Evolutionary conservation across 2,329 filamentous ascomycete species (phyloP).

Genomic region (Tolypocladium inflatum): DNA sequence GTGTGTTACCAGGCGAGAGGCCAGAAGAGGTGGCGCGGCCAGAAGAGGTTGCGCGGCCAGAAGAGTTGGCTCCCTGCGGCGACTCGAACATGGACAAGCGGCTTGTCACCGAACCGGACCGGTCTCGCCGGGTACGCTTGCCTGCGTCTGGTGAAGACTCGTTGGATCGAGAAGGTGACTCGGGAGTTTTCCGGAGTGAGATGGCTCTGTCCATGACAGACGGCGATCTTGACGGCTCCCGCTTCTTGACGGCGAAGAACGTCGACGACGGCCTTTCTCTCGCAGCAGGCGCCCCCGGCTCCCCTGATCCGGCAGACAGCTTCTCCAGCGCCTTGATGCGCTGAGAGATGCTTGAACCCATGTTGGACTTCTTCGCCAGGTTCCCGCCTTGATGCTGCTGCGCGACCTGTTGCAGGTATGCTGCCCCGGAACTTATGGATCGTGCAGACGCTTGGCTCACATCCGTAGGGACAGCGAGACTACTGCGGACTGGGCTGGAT

Average conservation of each 20-base stretch:
- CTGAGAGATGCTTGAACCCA: slow-evolving; percentile 86
- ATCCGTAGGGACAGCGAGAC: slow-evolving; percentile 35
- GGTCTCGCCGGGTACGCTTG: slow-evolving; percentile 26
- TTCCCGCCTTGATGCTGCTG: slow-evolving; percentile 40
- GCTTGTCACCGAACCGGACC: slow-evolving; percentile 46
- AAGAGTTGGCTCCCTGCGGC: slow-evolving; percentile 10
- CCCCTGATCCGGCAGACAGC: slow-evolving; percentile 39
- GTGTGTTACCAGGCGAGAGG: slow-evolving; percentile 17
- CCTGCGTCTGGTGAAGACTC: slow-evolving; percentile 37
- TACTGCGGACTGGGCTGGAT: slow-evolving; percentile 35
- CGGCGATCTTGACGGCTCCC: slow-evolving; percentile 34
- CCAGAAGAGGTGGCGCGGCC: slow-evolving; percentile 11
- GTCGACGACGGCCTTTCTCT: slow-evolving; percentile 39
- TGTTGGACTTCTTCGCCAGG: slow-evolving; percentile 57
- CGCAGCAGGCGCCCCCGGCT: slow-evolving; percentile 10
- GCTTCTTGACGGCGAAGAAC: slow-evolving; percentile 50
- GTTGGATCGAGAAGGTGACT: slow-evolving; percentile 28
- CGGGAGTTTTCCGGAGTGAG: slow-evolving; percentile 23
- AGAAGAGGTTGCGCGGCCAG: slow-evolving; percentile 11
- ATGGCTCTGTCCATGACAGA: slow-evolving; percentile 34
- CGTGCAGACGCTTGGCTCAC: slow-evolving; percentile 35
- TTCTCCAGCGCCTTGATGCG: slow-evolving; percentile 90
- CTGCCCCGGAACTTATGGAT: slow-evolving; percentile 47
- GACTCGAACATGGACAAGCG: slow-evolving; percentile 47
- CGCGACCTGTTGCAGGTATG: slow-evolving; percentile 43